Evolutionary conservation across 1,284 basidiomycete species (phyloP).

Genomic region (Sanguinoderma infundibulare): DNA sequence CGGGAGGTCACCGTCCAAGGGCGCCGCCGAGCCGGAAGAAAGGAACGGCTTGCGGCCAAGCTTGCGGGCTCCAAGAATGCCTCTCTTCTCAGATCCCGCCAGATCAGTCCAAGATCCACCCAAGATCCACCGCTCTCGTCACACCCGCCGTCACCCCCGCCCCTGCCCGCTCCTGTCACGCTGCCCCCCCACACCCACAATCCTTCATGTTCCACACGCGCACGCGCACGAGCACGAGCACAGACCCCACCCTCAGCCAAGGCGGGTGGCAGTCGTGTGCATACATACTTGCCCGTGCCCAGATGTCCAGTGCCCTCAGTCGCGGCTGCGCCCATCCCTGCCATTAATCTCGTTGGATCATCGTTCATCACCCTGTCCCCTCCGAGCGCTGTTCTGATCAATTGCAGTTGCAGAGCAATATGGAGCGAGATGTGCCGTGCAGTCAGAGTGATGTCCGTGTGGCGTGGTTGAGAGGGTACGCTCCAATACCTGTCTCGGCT

Average conservation of each 20-base stretch:
- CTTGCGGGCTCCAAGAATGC: too few species aligned
- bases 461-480: not conserved
- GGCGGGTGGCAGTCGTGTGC: too few species aligned
- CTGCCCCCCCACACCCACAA: too few species aligned
- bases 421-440: not conserved
- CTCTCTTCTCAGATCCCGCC: slow-evolving; percentile 1
- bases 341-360: not conserved
- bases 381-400: not conserved
- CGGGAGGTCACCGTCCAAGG: slow-evolving; percentile 14
- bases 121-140: not conserved
- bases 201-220: too few species aligned
- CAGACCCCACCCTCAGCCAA: too few species aligned
- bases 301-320: too few species aligned
- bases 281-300: too few species aligned
- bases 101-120: not conserved
- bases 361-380: not conserved
- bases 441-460: not conserved
- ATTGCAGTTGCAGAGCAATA: not conserved
- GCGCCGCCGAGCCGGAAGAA: slow-evolving; percentile 24
- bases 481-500: slow-evolving; percentile 2
- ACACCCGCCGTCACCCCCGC: not conserved
- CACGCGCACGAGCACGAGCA: too few species aligned
- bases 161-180: not conserved
- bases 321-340: not conserved
- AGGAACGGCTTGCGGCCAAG: slow-evolving; percentile 10